Evolutionary conservation across 495 filamentous ascomycete genomes (phyloP).

Genomic region (Hypoxylon fragiforme): DNA sequence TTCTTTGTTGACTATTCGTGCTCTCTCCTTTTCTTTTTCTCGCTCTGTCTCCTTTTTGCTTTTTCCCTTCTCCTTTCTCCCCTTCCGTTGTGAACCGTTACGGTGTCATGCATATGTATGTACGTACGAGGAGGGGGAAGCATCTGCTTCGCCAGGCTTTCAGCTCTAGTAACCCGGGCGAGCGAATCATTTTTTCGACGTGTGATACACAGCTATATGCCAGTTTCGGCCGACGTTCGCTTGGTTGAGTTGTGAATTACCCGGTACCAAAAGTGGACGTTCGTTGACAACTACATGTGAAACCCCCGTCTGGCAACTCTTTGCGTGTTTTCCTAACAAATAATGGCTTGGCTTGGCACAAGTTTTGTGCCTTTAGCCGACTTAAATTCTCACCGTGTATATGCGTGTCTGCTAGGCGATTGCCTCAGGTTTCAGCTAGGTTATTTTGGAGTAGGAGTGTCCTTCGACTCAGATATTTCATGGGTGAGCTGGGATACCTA

Average conservation of each 20-base stretch:
- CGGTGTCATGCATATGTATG: slow-evolving; percentile 2
- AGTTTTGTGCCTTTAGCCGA: too few species aligned
- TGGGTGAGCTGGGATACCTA: too few species aligned
- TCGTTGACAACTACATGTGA: too few species aligned
- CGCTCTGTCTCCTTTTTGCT: too few species aligned
- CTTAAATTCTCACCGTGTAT: slow-evolving; percentile 18
- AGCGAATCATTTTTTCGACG: slow-evolving; percentile 14
- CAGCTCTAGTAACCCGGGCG: not conserved
- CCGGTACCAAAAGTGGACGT: slow-evolving; percentile 2
- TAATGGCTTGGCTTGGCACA: too few species aligned
- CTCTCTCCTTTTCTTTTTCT: too few species aligned
- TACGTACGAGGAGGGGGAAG: slow-evolving; percentile 3
- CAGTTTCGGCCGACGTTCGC: slow-evolving; percentile 7
- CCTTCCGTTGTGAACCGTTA: slow-evolving; percentile 1
- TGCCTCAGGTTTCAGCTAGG: slow-evolving; percentile 16
- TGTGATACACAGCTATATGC: slow-evolving; percentile 5
- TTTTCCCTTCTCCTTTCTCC: too few species aligned
- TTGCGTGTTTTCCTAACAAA: too few species aligned
- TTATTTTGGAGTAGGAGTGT: not conserved
- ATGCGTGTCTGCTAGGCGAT: not conserved
- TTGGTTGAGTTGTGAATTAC: slow-evolving; percentile 6
- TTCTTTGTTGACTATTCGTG: too few species aligned
- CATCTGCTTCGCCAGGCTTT: too few species aligned
- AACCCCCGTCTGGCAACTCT: too few species aligned
- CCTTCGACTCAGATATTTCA: too few species aligned